phyloP scores from a whole-genome alignment of 331 rosid genomes.

The Pyracantha coccinea region DNA sequence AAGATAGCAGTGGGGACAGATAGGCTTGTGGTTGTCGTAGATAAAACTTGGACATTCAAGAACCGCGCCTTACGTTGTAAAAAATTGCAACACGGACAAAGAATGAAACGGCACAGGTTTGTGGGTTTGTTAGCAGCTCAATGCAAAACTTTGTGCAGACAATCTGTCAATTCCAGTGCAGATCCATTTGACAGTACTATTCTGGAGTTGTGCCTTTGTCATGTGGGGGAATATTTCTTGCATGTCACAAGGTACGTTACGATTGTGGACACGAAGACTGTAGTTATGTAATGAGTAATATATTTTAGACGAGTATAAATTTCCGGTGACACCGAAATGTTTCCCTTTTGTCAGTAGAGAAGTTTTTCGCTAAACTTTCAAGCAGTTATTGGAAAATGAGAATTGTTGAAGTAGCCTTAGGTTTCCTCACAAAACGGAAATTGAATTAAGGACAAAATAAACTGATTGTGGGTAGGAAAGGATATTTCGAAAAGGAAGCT shows the following conservation, averaged over 20 bases:
- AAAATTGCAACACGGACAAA: not conserved
- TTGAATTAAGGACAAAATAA: not conserved
- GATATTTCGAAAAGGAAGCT: not conserved
- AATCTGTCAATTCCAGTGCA: not conserved
- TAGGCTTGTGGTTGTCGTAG: not conserved
- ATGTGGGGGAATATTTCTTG: not conserved
- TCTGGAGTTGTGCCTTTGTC: not conserved
- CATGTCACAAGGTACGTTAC: not conserved
- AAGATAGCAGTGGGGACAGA: not conserved
- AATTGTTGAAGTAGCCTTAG: not conserved
- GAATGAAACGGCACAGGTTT: not conserved
- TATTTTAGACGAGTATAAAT: no score
- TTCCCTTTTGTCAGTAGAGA: not conserved
- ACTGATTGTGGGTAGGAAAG: not conserved
- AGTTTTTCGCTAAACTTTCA: not conserved
- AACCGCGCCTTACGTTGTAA: not conserved
- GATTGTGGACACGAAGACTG: not conserved
- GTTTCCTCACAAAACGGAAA: not conserved
- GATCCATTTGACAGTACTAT: not conserved
- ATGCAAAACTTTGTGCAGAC: not conserved
- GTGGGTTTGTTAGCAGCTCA: not conserved
- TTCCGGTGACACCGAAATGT: not conserved
- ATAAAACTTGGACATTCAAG: not conserved
- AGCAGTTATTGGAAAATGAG: not conserved
- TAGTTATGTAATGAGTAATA: not conserved